phyloP scores from a whole-genome alignment of 495 filamentous ascomycete genomes.

The Hyaloscypha variabilis region DNA sequence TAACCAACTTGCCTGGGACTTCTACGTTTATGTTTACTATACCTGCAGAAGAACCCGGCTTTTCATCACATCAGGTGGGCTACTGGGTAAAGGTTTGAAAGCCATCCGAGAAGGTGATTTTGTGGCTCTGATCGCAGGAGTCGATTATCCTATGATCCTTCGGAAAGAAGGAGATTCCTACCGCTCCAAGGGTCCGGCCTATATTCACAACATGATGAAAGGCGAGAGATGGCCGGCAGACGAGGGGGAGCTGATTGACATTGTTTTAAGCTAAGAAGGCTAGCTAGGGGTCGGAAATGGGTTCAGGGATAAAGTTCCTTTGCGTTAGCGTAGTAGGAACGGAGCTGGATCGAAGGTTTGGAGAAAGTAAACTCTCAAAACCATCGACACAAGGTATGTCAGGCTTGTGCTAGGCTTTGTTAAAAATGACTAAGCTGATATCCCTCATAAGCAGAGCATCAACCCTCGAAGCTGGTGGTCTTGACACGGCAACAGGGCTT shows the following conservation, averaged over 20 bases:
- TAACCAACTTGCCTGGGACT: background rate
- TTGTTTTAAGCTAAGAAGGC: slow-evolving; percentile 14
- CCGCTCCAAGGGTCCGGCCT: background rate
- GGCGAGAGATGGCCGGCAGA: slow-evolving; percentile 12
- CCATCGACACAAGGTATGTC: too few relatives aligned
- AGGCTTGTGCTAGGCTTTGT: too few relatives aligned
- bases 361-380: too few relatives aligned
- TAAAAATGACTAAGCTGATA: too few relatives aligned
- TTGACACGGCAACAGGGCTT: too few relatives aligned
- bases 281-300: too few relatives aligned
- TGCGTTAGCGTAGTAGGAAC: too few relatives aligned
- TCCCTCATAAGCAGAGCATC: too few relatives aligned
- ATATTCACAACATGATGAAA: slow-evolving; percentile 14
- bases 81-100: background rate
- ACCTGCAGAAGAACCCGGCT: background rate
- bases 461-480: too few relatives aligned
- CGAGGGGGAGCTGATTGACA: background rate
- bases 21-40: background rate
- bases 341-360: too few relatives aligned
- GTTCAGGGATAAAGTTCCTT: too few relatives aligned
- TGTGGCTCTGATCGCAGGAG: slow-evolving; percentile 10
- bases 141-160: slow-evolving; percentile 8
- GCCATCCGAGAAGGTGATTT: slow-evolving; percentile 2
- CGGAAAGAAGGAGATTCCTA: background rate
- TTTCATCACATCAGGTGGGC: slow-evolving; percentile 5